Base-by-base conservation (phyloP, 2,329 filamentous ascomycete species). In the Aspergillus floridensis region DNA sequence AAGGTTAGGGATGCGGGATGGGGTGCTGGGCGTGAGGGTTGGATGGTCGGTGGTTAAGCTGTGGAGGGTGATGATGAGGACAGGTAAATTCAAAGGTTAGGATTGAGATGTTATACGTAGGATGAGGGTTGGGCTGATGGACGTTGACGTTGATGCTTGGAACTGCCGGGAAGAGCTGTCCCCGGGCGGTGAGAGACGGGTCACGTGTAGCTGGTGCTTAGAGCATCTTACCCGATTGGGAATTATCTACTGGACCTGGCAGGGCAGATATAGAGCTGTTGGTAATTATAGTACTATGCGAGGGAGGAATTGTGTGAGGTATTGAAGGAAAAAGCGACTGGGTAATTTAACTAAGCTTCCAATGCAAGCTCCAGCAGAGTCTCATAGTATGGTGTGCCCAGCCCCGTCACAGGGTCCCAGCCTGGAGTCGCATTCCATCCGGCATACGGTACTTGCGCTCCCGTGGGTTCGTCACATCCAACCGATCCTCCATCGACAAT, bases 401-500 rank as follows among this genome's bases (percentile, higher is more conserved):
- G 61, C 12, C 80, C 80, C 14, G 80, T 82, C 5, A 77, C 80
- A 1, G 81, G 79, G 67, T 83, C 80, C 81, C 81, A 82, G 2
- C 79, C 80, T 31, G 68, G 61, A 0, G 78, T 81, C 22, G 81
- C 81, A 68, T 82, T 81, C 80, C 80, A 83, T 44, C 77, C 76
- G 1, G 81, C 81, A 65, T 77, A 74, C 2, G 74, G 76, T 5
- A 83, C 76, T 52, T 65, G 65, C 1, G 75, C 64, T 3, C 75
- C 75, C 14, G 72, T 70, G 52, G 73, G 74, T 12, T 78, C 76
- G 4, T 68, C 71, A 65, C 81, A 83, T 21, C 81, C 81, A 5
- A 62, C 69, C 1, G 80, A 82, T 10, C 77, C 76, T 29, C 80
- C 81, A 31, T 76, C 65, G 12, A 78, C 73, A 55, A 83, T 82